These are phyloP conservation scores for Neurospora sp. DNA, from an alignment of 495 filamentous ascomycete species.

Conservation along the genomic window DNA sequence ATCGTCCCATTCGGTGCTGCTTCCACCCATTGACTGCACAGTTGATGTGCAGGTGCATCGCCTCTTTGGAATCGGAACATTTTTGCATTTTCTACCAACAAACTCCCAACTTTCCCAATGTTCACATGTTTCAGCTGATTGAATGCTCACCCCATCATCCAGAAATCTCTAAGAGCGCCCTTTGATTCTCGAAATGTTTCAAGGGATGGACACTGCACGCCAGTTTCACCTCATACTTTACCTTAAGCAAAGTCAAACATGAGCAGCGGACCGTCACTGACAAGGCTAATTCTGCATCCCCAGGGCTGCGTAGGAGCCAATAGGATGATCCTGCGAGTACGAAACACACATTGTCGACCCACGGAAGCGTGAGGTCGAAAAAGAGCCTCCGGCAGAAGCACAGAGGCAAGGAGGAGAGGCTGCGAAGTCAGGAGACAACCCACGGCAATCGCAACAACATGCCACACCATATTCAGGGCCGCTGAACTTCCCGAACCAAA, in stretches of 20 bases:
- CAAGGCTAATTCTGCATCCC: neutral
- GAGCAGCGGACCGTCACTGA: neutral
- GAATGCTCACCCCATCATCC: neutral
- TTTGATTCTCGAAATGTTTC: neutral
- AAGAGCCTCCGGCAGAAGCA: neutral
- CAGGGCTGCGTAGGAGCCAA: neutral
- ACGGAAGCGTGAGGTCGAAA: neutral
- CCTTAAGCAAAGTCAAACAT: neutral
- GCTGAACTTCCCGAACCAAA: neutral
- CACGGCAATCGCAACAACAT: neutral
- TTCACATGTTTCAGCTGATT: neutral
- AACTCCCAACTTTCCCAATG: neutral
- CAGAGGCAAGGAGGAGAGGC: neutral
- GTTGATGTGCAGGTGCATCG: neutral
- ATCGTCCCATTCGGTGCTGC: neutral
- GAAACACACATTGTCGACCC: neutral
- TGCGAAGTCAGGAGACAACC: neutral
- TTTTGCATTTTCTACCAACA: neutral
- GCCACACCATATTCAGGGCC: neutral
- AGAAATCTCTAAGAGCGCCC: neutral
- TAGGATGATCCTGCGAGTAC: neutral
- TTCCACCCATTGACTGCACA: neutral
- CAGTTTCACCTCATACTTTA: neutral
- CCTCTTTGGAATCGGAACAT: neutral
- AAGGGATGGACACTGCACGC: neutral